phyloP scores from a whole-genome alignment of 192 early-diverging fungal genomes.

The Dissophora ornata region DNA sequence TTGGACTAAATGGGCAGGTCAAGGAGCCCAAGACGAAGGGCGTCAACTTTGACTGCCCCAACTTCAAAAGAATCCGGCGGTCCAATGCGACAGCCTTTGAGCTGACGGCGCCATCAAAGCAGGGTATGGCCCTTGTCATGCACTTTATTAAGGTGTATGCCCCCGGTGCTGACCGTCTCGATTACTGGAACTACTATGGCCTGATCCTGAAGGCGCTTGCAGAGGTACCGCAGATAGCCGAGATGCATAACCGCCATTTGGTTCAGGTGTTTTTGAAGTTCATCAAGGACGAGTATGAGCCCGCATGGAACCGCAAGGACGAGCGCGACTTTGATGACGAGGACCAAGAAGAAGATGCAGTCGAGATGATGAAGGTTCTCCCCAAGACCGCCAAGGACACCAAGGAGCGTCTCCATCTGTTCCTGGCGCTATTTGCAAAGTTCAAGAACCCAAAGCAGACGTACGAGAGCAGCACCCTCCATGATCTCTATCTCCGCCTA shows the following conservation, averaged over 20 bases:
- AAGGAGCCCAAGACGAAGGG: constrained; percentile 44
- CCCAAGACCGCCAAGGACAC: constrained; percentile 46
- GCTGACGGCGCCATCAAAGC: constrained; percentile 42
- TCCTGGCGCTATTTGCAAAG: constrained; percentile 73
- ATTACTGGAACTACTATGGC: constrained; percentile 77
- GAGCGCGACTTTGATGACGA: constrained; percentile 55
- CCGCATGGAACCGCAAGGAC: constrained; percentile 51
- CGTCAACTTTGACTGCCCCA: constrained; percentile 68
- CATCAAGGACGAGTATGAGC: constrained; percentile 63
- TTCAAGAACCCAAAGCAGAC: constrained; percentile 71
- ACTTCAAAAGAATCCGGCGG: constrained; percentile 53
- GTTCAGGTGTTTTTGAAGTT: constrained; percentile 75
- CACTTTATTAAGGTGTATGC: constrained; percentile 58
- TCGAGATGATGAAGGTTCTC: constrained; percentile 33
- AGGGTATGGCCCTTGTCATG: constrained; percentile 42
- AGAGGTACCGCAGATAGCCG: constrained; percentile 69
- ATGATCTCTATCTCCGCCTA: constrained; percentile 75
- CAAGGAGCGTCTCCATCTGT: constrained; percentile 54
- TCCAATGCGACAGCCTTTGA: constrained; percentile 43
- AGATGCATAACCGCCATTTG: constrained; percentile 69
- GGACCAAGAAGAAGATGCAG: constrained; percentile 54
- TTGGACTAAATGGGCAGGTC: constrained; percentile 1
- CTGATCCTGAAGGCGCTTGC: constrained; percentile 70
- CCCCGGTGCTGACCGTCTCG: constrained; percentile 63
- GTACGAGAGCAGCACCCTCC: constrained; percentile 63